These are phyloP conservation scores for Sphenostylis stenocarpa DNA, from an alignment of 306 rosid genomes.

Conservation along the genomic window DNA sequence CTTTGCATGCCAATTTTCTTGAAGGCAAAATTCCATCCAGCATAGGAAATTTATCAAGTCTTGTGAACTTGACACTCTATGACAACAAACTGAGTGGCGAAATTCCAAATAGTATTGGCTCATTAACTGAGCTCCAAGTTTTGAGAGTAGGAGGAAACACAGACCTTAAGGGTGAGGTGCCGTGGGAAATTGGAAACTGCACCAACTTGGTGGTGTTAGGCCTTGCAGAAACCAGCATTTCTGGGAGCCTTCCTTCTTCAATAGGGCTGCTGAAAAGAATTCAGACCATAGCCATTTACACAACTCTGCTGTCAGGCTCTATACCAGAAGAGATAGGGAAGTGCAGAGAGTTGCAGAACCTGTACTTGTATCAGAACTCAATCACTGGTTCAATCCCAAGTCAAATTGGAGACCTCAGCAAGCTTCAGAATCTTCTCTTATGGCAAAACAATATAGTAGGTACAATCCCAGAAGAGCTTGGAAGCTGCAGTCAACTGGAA, in stretches of 20 bases:
- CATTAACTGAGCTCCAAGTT: conserved; percentile 52
- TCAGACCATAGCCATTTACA: conserved; percentile 71
- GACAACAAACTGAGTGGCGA: conserved; percentile 70
- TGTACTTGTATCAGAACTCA: conserved; percentile 73
- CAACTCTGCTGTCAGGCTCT: conserved; percentile 61
- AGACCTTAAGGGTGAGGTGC: conserved; percentile 65
- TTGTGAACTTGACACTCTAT: conserved; percentile 57
- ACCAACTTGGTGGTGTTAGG: conserved; percentile 72
- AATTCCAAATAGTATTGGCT: conserved; percentile 74
- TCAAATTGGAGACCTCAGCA: conserved; percentile 58
- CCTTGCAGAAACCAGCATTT: conserved; percentile 78
- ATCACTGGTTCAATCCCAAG: conserved; percentile 69
- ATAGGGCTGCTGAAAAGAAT: conserved; percentile 63
- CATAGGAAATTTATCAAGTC: conserved; percentile 68
- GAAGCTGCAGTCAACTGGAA: conserved; percentile 60
- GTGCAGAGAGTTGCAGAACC: conserved; percentile 69
- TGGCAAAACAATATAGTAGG: conserved; percentile 81
- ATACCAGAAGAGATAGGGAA: conserved; percentile 90
- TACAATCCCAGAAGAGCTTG: conserved; percentile 64
- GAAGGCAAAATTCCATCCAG: conserved; percentile 62
- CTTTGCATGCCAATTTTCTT: conserved; percentile 55
- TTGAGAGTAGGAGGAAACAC: conserved; percentile 83
- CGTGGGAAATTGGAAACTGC: conserved; percentile 88
- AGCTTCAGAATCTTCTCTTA: conserved; percentile 59
- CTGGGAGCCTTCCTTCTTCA: conserved; percentile 71